phyloP scores from a whole-genome alignment of 2,329 filamentous ascomycete species.

The Fusarium subglutinans region DNA sequence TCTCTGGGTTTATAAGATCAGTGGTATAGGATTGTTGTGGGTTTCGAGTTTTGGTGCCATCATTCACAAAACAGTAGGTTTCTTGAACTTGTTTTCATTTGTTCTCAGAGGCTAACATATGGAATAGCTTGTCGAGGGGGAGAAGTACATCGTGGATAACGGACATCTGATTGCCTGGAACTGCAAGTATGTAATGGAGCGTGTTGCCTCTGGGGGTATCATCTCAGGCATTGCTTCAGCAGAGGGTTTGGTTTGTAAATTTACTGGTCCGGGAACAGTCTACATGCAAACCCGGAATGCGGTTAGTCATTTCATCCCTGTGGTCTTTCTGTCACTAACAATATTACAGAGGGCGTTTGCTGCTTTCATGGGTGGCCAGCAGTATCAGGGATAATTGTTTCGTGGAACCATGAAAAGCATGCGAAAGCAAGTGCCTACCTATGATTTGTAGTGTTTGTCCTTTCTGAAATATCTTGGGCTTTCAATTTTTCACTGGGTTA shows the following conservation, averaged over 20 bases:
- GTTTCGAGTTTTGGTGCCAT: slow-evolving; percentile 94
- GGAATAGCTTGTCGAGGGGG: slow-evolving; percentile 67
- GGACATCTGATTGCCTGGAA: slow-evolving; percentile 97
- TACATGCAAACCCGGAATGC: slow-evolving; percentile 94
- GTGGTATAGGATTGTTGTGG: slow-evolving; percentile 84
- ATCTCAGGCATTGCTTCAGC: slow-evolving; percentile 85
- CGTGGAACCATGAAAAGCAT: background rate
- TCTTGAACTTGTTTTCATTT: background rate
- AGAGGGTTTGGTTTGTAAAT: slow-evolving; percentile 94
- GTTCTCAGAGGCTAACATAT: slow-evolving; percentile 8
- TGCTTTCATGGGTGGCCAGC: slow-evolving; percentile 61
- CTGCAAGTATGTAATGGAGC: slow-evolving; percentile 90
- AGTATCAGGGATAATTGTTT: slow-evolving; percentile 43
- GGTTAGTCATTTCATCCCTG: slow-evolving; percentile 51
- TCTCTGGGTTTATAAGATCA: slow-evolving; percentile 87
- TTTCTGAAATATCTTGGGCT: background rate
- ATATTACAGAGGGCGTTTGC: slow-evolving; percentile 58
- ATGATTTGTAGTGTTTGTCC: background rate
- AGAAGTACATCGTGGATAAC: slow-evolving; percentile 93
- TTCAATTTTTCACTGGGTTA: slow-evolving; percentile 1
- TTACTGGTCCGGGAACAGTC: slow-evolving; percentile 88
- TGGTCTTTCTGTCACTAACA: slow-evolving; percentile 12
- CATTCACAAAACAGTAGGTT: slow-evolving; percentile 87
- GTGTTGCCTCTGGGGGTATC: slow-evolving; percentile 88
- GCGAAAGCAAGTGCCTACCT: background rate